Conservation (phyloP, 129 eudicot species). For the Flaveria ramosissima region DNA sequence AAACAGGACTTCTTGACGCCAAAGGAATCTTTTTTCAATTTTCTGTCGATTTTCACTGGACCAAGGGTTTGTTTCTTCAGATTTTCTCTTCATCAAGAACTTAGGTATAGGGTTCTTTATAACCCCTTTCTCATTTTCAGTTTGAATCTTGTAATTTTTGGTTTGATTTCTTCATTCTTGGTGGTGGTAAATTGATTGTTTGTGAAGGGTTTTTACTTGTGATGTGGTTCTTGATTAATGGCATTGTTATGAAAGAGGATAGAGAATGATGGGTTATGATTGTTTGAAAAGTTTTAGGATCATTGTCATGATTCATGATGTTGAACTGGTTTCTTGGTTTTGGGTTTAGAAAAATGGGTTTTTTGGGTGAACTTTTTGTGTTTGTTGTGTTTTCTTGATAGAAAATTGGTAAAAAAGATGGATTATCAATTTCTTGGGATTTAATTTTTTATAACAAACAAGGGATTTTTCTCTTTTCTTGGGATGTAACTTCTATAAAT, state of each 20-base stretch:
- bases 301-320: not conserved
- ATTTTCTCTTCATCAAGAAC: constrained; percentile 18
- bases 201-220: not conserved
- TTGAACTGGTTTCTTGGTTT: not conserved
- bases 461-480: not conserved
- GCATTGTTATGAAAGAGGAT: not conserved
- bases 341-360: not conserved
- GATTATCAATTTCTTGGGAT: not conserved
- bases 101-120: constrained; percentile 23
- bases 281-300: not conserved
- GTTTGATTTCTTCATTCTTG: constrained; percentile 26
- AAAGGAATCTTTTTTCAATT: constrained; percentile 38
- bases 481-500: not conserved
- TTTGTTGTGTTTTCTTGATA: not conserved
- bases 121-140: constrained; percentile 21
- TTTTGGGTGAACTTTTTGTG: not conserved
- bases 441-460: not conserved
- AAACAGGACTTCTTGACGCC: constrained; percentile 28
- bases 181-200: not conserved
- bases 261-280: not conserved
- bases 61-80: constrained; percentile 20
- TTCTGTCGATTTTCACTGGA: constrained; percentile 16
- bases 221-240: constrained; percentile 4
- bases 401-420: not conserved
- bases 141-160: not conserved